These are phyloP conservation scores for Cryptococcus maquisensis DNA, from an alignment of 1,284 basidiomycete genomes.

Conservation along the genomic window DNA sequence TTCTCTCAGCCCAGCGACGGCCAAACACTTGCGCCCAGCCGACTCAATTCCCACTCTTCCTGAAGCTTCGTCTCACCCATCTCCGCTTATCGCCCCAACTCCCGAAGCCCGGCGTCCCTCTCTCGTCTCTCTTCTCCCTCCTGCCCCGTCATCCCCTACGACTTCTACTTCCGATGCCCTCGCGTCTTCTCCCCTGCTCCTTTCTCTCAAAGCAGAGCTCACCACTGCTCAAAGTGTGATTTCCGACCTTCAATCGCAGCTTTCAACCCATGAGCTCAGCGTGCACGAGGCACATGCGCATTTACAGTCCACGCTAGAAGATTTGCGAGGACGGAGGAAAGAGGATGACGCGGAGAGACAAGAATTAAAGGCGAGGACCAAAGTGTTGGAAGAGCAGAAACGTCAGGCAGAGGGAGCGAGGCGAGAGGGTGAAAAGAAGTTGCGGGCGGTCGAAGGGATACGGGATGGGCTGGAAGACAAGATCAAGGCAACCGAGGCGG, in stretches of 20 bases:
- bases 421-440: slow-evolving; percentile 80
- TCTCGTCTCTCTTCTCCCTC: slow-evolving; percentile 26
- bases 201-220: slow-evolving; percentile 74
- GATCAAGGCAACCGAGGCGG: slow-evolving; percentile 63
- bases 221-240: slow-evolving; percentile 62
- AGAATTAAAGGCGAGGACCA: slow-evolving; percentile 75
- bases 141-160: slow-evolving; percentile 24
- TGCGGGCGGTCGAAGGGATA: slow-evolving; percentile 64
- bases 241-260: slow-evolving; percentile 69
- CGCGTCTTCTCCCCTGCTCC: slow-evolving; percentile 59
- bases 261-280: slow-evolving; percentile 62
- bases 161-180: slow-evolving; percentile 27
- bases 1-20: slow-evolving; percentile 5
- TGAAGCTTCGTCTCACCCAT: slow-evolving; percentile 41
- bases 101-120: slow-evolving; percentile 38
- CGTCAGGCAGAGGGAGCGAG: slow-evolving; percentile 71
- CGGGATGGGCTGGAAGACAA: slow-evolving; percentile 63
- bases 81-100: slow-evolving; percentile 39
- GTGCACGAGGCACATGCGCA: slow-evolving; percentile 61
- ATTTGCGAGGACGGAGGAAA: slow-evolving; percentile 69
- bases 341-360: slow-evolving; percentile 73
- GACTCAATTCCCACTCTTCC: slow-evolving; percentile 37
- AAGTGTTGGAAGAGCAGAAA: slow-evolving; percentile 79
- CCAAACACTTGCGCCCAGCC: slow-evolving; percentile 17
- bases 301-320: slow-evolving; percentile 69